Conservation (phyloP, 257 asterid genomes). For the Cinchona pubescens region DNA sequence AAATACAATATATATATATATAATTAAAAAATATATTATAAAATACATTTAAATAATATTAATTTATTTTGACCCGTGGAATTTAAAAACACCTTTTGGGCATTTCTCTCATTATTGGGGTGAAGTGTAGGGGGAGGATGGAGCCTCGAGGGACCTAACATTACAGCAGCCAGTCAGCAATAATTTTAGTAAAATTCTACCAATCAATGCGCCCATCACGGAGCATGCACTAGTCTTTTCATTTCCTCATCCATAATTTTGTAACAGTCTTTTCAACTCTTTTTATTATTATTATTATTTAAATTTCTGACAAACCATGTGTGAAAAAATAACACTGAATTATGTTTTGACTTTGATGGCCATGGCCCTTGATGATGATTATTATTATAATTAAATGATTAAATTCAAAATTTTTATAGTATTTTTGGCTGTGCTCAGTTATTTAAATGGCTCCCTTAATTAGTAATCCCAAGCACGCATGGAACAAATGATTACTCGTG, state of each 20-base stretch:
- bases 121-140: not conserved
- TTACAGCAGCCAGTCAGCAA: not conserved
- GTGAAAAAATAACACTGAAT: constrained; percentile 7
- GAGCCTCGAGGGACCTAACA: not conserved
- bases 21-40: too few relatives aligned
- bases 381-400: not conserved
- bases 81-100: not conserved
- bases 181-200: not conserved
- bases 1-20: too few relatives aligned
- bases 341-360: constrained; percentile 13
- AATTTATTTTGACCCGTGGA: too few relatives aligned
- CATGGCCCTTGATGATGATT: not conserved
- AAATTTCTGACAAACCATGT: constrained; percentile 13
- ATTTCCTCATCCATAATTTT: not conserved
- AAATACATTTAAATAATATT: too few relatives aligned
- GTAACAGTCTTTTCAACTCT: not conserved
- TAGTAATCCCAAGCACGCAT: constrained; percentile 19
- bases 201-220: constrained; percentile 37
- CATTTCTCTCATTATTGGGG: not conserved
- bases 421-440: too few relatives aligned
- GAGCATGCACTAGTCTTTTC: constrained; percentile 12
- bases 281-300: too few relatives aligned
- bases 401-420: not conserved
- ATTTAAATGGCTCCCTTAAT: constrained; percentile 1
- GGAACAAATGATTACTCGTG: constrained; percentile 18